Evolutionary conservation across 805 yeast species (phyloP), one percentile per base, ranked within the genome.

Genomic region (Starmerella sp.): DNA sequence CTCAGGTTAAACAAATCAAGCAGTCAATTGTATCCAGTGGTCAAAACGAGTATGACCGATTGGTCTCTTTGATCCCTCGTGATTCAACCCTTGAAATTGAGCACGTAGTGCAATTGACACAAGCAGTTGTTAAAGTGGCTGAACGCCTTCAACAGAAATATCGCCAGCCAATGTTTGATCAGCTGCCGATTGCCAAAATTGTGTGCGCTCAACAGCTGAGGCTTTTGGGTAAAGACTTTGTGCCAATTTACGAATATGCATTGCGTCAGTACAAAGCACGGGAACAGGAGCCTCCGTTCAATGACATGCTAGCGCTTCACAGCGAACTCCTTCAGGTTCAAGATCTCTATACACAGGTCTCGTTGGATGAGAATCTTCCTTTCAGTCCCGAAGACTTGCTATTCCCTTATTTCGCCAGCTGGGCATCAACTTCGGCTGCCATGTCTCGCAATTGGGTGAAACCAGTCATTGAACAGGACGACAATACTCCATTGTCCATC

Each of bases 281-380:
- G 7, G 36, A 46, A 6, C 63, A 63, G 10, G 66, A 62, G 22
- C 67, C 68, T 1, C 53, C 79, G 2, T 77, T 78, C 57, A 75
- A 75, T 0, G 87, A 82, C 60, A 79, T 85, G 9, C 63, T 80
- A 17, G 79, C 77, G 34, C 73, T 81, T 2, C 84, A 83, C 64
- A 71, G 72, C 31, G 71, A 76, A 6, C 68, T 84, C 7, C 67
- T 70, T 32, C 81, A 80, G 58, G 69, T 85, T 15, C 71, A 84
- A 43, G 73, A 70, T 46, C 73, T 83, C 11, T 77, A 74, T 59
- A 52, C 56, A 1, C 84, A 82, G 62, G 79, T 80, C 2, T 65
- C 71, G 0, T 65, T 73, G 0, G 63, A 76, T 0, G 49, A n/a
- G 4, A 61, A 71, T 4, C 81, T 82, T 58, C 71, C 76, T 2